These are phyloP conservation scores for Chrysoporthe deuterocubensis DNA, from an alignment of 2,329 filamentous ascomycete genomes.

Conservation along the genomic window DNA sequence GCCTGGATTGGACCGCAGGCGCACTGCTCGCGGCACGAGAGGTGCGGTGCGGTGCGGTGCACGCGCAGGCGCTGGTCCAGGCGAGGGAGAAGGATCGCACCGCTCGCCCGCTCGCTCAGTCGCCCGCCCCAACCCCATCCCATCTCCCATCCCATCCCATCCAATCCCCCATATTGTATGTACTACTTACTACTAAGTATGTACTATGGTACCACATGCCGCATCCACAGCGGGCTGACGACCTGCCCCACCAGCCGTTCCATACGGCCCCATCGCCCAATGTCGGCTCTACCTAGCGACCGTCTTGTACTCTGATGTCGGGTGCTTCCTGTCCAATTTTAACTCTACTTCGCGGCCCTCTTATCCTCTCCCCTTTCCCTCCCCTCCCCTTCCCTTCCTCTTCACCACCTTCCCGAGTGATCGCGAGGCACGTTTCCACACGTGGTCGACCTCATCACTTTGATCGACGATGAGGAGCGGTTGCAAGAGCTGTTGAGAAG, in stretches of 20 bases:
- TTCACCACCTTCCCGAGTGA: constrained; percentile 25
- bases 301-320: constrained; percentile 8
- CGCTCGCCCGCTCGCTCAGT: neutral
- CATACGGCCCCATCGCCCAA: constrained; percentile 2
- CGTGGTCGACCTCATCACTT: constrained; percentile 30
- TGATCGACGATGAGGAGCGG: constrained; percentile 27
- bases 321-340: constrained; percentile 16
- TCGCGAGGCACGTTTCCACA: constrained; percentile 29
- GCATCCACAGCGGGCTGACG: constrained; percentile 4
- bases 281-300: neutral
- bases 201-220: neutral
- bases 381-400: constrained; percentile 10
- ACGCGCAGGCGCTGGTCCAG: neutral
- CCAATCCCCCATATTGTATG: too few relatives aligned
- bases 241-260: constrained; percentile 5
- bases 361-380: constrained; percentile 2
- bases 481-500: constrained; percentile 17
- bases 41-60: neutral
- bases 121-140: neutral
- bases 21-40: neutral
- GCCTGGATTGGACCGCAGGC: neutral
- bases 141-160: neutral
- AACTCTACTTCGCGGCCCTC: neutral
- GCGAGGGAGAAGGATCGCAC: neutral
- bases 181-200: too few relatives aligned